Conservation (phyloP, 805 yeast genomes). For the Kodamaea kakaduensis region DNA sequence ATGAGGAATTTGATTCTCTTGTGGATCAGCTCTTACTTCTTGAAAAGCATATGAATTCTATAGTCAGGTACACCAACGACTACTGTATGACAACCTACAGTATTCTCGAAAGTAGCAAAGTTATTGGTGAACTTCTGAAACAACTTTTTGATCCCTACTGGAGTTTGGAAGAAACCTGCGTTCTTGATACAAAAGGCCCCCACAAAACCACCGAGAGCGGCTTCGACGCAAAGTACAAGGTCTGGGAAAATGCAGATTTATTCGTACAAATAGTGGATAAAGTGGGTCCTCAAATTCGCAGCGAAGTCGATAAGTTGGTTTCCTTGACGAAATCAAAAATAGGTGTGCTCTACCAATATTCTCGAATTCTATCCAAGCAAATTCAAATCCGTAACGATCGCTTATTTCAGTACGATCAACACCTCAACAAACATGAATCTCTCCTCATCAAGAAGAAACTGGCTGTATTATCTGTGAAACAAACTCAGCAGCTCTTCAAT, state of each 20-base stretch:
- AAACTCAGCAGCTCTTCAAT: constrained; percentile 20
- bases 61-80: constrained; percentile 15
- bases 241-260: constrained; percentile 19
- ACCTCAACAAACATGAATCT: constrained; percentile 24
- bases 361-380: constrained; percentile 23
- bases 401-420: constrained; percentile 36
- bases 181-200: constrained; percentile 6
- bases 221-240: constrained; percentile 11
- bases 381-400: constrained; percentile 29
- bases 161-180: constrained; percentile 3
- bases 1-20: constrained; percentile 24
- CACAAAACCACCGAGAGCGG: constrained; percentile 4
- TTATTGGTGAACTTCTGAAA: constrained; percentile 16
- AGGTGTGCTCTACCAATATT: constrained; percentile 12
- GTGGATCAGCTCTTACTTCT: constrained; percentile 17
- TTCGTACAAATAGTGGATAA: constrained; percentile 17
- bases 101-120: constrained; percentile 10
- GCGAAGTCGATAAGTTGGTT: constrained; percentile 12
- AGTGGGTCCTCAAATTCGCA: constrained; percentile 11
- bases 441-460: constrained; percentile 34
- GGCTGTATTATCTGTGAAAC: constrained; percentile 26
- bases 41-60: constrained; percentile 16
- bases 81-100: constrained; percentile 10
- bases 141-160: constrained; percentile 22
- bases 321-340: constrained; percentile 14